Evolutionary conservation across 202 grass and related monocot species (phyloP).

Genomic region (Carex arenaria): DNA sequence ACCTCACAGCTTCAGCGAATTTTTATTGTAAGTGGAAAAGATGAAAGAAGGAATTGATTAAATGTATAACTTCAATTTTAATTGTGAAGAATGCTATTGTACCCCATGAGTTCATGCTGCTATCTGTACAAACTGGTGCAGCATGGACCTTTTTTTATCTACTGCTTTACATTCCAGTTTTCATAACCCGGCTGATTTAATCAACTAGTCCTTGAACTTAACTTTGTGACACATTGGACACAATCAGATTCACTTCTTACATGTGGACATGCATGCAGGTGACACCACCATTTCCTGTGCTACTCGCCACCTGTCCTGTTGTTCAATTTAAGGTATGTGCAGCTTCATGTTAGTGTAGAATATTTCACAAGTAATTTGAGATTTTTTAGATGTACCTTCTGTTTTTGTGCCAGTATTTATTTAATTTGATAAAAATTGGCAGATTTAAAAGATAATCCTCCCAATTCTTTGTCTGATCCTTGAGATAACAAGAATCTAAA

Average conservation of each 20-base stretch:
- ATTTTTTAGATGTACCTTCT: background rate
- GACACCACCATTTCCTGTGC: conserved; percentile 73
- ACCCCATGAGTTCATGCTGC: background rate
- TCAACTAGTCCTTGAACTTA: background rate
- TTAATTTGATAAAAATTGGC: background rate
- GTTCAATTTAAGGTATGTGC: conserved; percentile 75
- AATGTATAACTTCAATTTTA: background rate
- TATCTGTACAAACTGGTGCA: background rate
- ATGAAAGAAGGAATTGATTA: background rate
- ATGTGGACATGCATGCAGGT: conserved; percentile 41
- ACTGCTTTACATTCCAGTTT: background rate
- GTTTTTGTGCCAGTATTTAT: background rate
- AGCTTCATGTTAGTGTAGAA: background rate
- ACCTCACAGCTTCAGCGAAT: conserved; percentile 87
- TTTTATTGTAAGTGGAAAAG: conserved; percentile 68
- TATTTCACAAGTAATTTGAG: background rate
- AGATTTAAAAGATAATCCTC: background rate
- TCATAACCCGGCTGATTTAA: background rate
- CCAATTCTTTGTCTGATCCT: background rate
- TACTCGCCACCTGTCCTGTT: conserved; percentile 71
- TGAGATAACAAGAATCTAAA: background rate
- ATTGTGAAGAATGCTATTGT: background rate
- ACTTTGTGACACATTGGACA: background rate
- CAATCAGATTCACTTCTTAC: conserved; percentile 20
- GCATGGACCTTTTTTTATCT: background rate